Conservation (phyloP, 2,329 filamentous ascomycete species). For the Nothophaeocryptopus gaeumannii region DNA sequence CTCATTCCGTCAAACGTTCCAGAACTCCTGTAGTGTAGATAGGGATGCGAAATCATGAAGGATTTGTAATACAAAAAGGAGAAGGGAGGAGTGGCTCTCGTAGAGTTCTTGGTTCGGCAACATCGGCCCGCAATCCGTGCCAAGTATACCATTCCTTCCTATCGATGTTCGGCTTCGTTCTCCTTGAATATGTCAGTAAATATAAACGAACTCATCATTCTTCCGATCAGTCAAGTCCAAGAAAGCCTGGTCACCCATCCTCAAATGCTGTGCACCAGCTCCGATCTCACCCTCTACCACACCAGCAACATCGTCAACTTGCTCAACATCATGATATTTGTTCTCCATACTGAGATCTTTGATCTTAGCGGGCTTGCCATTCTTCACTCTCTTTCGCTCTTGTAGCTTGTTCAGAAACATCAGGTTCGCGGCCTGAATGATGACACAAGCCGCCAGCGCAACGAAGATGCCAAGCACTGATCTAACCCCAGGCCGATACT, state of each 20-base stretch:
- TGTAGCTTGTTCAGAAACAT: slow-evolving; percentile 58
- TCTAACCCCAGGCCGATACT: slow-evolving; percentile 57
- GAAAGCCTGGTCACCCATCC: slow-evolving; percentile 52
- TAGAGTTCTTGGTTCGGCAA: too few relatives aligned
- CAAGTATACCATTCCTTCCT: too few relatives aligned
- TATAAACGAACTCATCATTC: slow-evolving; percentile 20
- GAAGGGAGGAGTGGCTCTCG: too few relatives aligned
- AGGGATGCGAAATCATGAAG: too few relatives aligned
- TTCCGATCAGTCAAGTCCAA: slow-evolving; percentile 59
- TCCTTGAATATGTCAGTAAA: not conserved
- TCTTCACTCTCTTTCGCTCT: slow-evolving; percentile 52
- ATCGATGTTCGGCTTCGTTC: too few relatives aligned
- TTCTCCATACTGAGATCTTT: slow-evolving; percentile 61
- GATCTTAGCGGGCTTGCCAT: slow-evolving; percentile 60
- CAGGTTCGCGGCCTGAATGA: slow-evolving; percentile 56
- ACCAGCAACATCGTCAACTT: slow-evolving; percentile 21
- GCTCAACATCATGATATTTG: slow-evolving; percentile 42
- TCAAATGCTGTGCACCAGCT: slow-evolving; percentile 24
- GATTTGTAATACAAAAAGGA: too few relatives aligned
- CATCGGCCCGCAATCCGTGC: too few relatives aligned
- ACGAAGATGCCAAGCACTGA: slow-evolving; percentile 56
- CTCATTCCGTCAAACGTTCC: too few relatives aligned
- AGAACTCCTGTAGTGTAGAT: too few relatives aligned
- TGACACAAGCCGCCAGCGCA: slow-evolving; percentile 52
- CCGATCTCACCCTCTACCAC: slow-evolving; percentile 27